phyloP scores from a whole-genome alignment of 169 alveolate genomes.

The Toxoplasma gondii region DNA sequence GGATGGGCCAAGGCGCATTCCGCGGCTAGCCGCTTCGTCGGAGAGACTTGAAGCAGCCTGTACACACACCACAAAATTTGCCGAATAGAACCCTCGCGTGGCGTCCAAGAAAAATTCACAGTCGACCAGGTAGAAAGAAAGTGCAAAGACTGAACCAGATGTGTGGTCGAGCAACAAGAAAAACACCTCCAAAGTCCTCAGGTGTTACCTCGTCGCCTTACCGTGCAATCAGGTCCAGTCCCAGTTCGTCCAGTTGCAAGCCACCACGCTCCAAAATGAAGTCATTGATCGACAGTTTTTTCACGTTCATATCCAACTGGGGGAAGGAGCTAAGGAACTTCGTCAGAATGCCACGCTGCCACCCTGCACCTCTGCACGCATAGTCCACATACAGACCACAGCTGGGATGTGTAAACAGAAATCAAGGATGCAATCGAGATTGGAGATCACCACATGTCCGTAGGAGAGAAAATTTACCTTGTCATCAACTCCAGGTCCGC shows the following conservation, averaged over 20 bases:
- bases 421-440: too few species aligned
- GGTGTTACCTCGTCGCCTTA: neutral
- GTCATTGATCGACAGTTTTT: neutral
- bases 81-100: neutral
- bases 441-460: too few species aligned
- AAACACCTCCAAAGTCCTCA: neutral
- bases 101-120: too few species aligned
- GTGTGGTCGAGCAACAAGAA: neutral
- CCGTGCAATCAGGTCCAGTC: conserved; percentile 27
- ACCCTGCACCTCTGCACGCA: neutral
- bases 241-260: conserved; percentile 27
- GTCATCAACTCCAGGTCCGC: conserved; percentile 4
- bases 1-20: conserved; percentile 61
- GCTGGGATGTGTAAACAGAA: neutral
- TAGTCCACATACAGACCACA: neutral
- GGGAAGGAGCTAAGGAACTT: conserved; percentile 6
- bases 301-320: neutral
- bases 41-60: conserved; percentile 46
- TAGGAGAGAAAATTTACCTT: neutral
- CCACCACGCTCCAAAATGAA: conserved; percentile 21
- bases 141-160: neutral
- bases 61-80: neutral
- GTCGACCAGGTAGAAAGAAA: too few species aligned
- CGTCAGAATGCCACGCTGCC: neutral
- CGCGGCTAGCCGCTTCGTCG: conserved; percentile 48